phyloP scores from a whole-genome alignment of 148 eudicot species.

The Vaccinium macrocarpon region DNA sequence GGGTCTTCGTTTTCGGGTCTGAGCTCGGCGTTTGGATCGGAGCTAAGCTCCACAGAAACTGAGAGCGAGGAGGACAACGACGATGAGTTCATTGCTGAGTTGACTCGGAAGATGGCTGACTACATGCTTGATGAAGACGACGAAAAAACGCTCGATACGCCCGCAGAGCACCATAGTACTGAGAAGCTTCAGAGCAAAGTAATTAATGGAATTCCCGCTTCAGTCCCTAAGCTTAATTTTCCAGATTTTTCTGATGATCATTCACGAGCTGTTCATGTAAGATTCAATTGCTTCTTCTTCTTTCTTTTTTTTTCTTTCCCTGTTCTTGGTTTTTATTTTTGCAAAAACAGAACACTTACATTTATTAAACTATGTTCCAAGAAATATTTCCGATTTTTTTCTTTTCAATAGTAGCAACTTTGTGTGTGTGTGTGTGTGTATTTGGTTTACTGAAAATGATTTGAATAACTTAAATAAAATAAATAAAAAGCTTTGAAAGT shows the following conservation, averaged over 20 bases:
- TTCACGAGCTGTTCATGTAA: constrained; percentile 15
- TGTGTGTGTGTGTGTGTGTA: too few species aligned
- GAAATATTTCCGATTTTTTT: not conserved
- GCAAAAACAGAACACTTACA: not conserved
- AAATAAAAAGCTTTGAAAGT: too few species aligned
- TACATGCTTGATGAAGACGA: constrained; percentile 44
- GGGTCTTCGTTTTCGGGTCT: constrained; percentile 30
- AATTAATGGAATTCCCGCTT: not conserved
- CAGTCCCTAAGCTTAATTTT: not conserved
- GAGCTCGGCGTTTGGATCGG: constrained; percentile 32
- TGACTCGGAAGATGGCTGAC: constrained; percentile 53
- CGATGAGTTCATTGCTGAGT: constrained; percentile 39
- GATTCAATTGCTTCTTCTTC: not conserved
- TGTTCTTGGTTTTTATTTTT: not conserved
- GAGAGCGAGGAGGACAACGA: constrained; percentile 39
- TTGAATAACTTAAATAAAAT: too few species aligned
- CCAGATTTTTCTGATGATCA: constrained; percentile 15
- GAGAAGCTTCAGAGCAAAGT: not conserved
- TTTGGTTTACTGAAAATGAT: too few species aligned
- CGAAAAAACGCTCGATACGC: not conserved
- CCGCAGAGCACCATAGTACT: not conserved
- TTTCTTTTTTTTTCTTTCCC: not conserved
- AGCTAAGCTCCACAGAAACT: constrained; percentile 27
- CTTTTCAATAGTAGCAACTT: too few species aligned
- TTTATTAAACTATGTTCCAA: too few species aligned